Evolutionary conservation across 2,329 filamentous ascomycete genomes (phyloP), one percentile per base, ranked within the genome.

Genomic region (Zasmidium citrigriseum): DNA sequence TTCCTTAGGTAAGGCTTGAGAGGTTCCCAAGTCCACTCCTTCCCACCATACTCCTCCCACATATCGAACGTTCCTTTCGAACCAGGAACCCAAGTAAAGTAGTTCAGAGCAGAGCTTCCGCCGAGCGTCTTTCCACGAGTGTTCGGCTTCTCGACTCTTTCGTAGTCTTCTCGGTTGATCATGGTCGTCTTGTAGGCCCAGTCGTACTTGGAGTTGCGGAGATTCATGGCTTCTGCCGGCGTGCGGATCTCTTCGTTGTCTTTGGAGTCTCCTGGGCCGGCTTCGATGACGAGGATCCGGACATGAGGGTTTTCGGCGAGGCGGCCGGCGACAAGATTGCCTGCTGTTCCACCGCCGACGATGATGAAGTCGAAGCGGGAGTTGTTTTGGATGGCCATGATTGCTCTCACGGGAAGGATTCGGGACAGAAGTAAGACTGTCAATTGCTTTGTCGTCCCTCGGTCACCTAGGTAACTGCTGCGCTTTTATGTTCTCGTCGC

Each of bases 231-330:
- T 20, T 46, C 18, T 11, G 44, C 44, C 18, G 44, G 44, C 11
- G 44, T 46, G 11, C 11, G 10, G 18, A 46, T 20, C 9, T 12
- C 44, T 9, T 11, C 18, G 75, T 93, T 88, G 75, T 96, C 89
- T 80, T 89, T 89, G 76, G 87, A 93, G 76, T 96, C 91, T 73
- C 89, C 93, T 55, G 91, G 49, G n/a, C 65, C 64, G 23, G 61
- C 64, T 38, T 69, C 67, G 21, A 69, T 52, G 4, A 68, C 58
- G 22, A 68, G 58, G 22, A 68, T 56, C 16, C 46, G 59, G 20
- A 62, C 55, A 10, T 61, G 58, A 9, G 63, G 58, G 34, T 68
- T 60, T 25, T 68, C 67, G 9, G 64, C 59, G 2, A 69, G 58
- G 46, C 65, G 63, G 34, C 60, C 55, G 11, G 67, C 64, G 5